Percentiles rank a stretch among this genome's conserved stretches.
Evolutionary conservation across 2,329 filamentous ascomycete genomes (phyloP).

Genomic region (Ophiostoma tasmaniense): DNA sequence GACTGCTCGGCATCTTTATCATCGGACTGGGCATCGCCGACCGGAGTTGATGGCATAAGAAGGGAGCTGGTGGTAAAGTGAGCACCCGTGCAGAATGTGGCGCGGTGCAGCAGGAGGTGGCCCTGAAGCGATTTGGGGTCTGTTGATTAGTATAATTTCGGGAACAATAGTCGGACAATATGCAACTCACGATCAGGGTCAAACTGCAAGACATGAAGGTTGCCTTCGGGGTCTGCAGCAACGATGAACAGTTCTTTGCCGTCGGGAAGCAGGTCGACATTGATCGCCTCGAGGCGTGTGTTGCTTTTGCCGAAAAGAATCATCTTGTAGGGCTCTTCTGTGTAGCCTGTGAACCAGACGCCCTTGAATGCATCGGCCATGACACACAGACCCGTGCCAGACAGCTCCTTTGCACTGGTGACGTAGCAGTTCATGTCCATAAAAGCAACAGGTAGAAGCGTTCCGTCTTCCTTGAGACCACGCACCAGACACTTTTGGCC

Average conservation of each 20-base stretch:
- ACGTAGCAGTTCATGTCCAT: conserved; percentile 97
- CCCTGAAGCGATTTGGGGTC: conserved; percentile 91
- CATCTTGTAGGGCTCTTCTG: conserved; percentile 94
- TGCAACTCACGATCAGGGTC: conserved; percentile 74
- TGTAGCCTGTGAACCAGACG: conserved; percentile 92
- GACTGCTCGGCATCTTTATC: conserved; percentile 4
- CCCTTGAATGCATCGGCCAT: conserved; percentile 89
- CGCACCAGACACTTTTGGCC: conserved; percentile 97
- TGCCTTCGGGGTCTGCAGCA: conserved; percentile 73
- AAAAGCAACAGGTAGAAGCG: conserved; percentile 86
- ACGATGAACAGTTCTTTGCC: conserved; percentile 76
- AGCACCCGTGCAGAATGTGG: conserved; percentile 75
- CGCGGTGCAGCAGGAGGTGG: conserved; percentile 75
- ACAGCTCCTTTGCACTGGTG: conserved; percentile 72
- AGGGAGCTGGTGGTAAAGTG: conserved; percentile 68
- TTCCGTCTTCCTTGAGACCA: conserved; percentile 90
- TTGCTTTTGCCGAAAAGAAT: conserved; percentile 83
- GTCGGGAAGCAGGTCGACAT: conserved; percentile 81
- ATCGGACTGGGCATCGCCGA: neutral
- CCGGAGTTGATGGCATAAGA: conserved; percentile 58
- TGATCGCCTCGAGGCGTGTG: conserved; percentile 66
- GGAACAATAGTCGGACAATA: neutral
- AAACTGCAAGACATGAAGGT: conserved; percentile 83
- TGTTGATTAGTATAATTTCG: conserved; percentile 29
- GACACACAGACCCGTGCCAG: conserved; percentile 74